Evolutionary conservation across 148 eudicot species (phyloP), one percentile per base, ranked within the genome.

Genomic region (Suaeda aralocaspica): DNA sequence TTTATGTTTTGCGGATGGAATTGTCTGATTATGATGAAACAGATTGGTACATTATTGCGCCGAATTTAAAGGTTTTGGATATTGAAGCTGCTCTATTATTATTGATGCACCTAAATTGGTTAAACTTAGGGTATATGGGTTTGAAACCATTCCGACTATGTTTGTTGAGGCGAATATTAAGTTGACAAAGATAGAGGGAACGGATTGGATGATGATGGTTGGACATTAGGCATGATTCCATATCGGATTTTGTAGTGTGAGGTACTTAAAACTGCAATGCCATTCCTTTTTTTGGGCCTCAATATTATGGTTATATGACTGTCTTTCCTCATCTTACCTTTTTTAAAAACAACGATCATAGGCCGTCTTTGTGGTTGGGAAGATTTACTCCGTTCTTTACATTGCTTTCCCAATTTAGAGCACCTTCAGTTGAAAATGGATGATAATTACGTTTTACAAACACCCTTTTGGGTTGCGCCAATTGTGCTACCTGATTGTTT

Each of bases 191-290:
- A n/a, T n/a, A n/a, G n/a, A n/a, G n/a, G n/a, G n/a, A n/a, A n/a
- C n/a, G n/a, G n/a, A n/a, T n/a, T n/a, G n/a, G n/a, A n/a, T n/a
- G n/a, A n/a, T n/a, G n/a, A n/a, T n/a, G n/a, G n/a, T n/a, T n/a
- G n/a, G n/a, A n/a, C n/a, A n/a, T n/a, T n/a, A n/a, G n/a, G n/a
- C n/a, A n/a, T n/a, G n/a, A n/a, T n/a, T n/a, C n/a, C n/a, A n/a
- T n/a, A n/a, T n/a, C n/a, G 50, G 66, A 28, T 12, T 57, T 9
- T 57, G 12, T 59, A 59, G 63, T 64, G 67, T 42, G 24, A 22
- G 31, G n/a, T 12, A 12, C 0, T 19, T 64, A 13, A 3, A 25
- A 1, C 10, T 64, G 7, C 0, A 13, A 0, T 22, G 8, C 7
- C 19, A 12, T 25, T 5, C 2, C 3, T 2, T 41, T 60, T 5